phyloP scores from a whole-genome alignment of 2,329 filamentous ascomycete species.

The Xylaria sp. region DNA sequence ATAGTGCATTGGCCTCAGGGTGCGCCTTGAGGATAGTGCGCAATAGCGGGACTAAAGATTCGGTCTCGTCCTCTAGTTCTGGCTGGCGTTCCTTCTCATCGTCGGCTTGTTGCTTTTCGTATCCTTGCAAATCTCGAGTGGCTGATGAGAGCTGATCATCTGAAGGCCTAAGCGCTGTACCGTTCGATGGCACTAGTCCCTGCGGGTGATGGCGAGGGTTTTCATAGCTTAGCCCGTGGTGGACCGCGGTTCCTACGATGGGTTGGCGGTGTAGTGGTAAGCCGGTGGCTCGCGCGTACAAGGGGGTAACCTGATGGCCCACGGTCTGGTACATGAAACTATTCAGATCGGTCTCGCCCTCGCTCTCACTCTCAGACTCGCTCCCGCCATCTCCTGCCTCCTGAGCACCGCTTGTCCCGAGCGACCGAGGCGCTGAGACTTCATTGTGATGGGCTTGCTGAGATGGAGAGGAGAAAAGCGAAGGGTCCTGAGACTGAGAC shows the following conservation, averaged over 20 bases:
- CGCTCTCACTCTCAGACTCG: conserved; percentile 6
- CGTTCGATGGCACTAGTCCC: conserved; percentile 15
- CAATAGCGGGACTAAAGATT: conserved; percentile 84
- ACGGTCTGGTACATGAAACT: conserved; percentile 99
- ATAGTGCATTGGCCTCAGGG: conserved; percentile 85
- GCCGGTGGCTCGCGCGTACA: conserved; percentile 81
- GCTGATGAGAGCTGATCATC: conserved; percentile 9
- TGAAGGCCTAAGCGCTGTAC: conserved; percentile 18
- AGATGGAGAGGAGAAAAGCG: conserved; percentile 3
- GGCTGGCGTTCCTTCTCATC: conserved; percentile 37
- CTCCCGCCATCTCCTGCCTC: conserved; percentile 47
- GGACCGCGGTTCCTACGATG: conserved; percentile 77
- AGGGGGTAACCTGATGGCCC: conserved; percentile 84
- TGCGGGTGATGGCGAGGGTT: conserved; percentile 33
- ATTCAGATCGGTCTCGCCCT: conserved; percentile 72
- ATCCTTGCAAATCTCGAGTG: conserved; percentile 23
- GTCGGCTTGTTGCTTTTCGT: conserved; percentile 16
- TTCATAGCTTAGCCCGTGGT: conserved; percentile 77
- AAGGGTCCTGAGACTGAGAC: conserved; percentile 19
- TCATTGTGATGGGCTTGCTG: conserved; percentile 12
- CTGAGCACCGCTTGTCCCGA: conserved; percentile 40
- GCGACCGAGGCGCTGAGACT: conserved; percentile 15
- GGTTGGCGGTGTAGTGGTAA: conserved; percentile 85
- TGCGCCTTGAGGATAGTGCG: conserved; percentile 71
- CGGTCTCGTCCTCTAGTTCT: conserved; percentile 78